phyloP scores from a whole-genome alignment of 1,284 basidiomycete species.

The Malassezia furfur region DNA sequence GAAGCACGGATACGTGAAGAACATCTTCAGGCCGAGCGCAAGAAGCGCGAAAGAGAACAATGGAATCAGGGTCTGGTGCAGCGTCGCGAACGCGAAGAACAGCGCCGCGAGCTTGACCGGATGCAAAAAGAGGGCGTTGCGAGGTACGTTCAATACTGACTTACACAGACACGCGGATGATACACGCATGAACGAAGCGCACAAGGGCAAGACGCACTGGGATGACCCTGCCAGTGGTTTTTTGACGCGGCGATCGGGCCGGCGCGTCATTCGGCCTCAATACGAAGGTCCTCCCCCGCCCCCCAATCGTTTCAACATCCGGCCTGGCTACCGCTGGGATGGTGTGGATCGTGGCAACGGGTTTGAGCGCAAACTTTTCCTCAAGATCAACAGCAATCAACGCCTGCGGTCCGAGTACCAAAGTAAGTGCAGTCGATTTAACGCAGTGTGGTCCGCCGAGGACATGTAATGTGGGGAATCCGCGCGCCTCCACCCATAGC shows the following conservation, averaged over 20 bases:
- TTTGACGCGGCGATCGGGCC: conserved; percentile 58
- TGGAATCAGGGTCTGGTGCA: conserved; percentile 78
- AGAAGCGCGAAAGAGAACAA: conserved; percentile 79
- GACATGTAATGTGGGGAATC: conserved; percentile 8
- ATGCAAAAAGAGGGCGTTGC: conserved; percentile 4
- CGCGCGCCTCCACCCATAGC: not conserved
- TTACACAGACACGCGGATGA: conserved; percentile 62
- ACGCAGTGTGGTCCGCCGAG: conserved; percentile 13
- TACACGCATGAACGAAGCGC: conserved; percentile 68
- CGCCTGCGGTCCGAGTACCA: conserved; percentile 8
- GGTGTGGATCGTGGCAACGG: conserved; percentile 65
- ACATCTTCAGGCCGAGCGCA: conserved; percentile 36
- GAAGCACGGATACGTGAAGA: conserved; percentile 58
- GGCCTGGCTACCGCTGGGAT: conserved; percentile 92
- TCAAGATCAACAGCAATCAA: conserved; percentile 58
- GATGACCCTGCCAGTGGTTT: conserved; percentile 93
- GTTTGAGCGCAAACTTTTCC: conserved; percentile 69
- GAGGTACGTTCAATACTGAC: not conserved
- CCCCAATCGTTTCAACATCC: conserved; percentile 88
- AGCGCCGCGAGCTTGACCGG: conserved; percentile 10
- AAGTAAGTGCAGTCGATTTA: not conserved
- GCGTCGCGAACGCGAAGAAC: conserved; percentile 63
- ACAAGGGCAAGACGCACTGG: conserved; percentile 71
- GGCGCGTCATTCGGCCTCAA: conserved; percentile 58
- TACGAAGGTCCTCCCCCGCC: conserved; percentile 79